phyloP scores from a whole-genome alignment of 805 yeast genomes.

The Candida lessepsii region DNA sequence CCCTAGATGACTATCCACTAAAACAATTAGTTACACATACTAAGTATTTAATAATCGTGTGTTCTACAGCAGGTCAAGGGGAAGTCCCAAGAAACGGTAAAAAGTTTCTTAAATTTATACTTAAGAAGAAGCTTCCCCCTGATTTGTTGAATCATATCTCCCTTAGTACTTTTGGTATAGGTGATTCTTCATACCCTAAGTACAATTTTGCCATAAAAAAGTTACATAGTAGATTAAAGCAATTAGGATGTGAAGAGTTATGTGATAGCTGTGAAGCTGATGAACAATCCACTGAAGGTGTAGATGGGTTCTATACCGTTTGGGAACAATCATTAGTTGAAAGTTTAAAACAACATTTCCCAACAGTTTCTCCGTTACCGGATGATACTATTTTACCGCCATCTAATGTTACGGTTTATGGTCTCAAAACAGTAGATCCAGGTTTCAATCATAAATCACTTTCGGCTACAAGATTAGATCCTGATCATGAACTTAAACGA shows the following conservation, averaged over 20 bases:
- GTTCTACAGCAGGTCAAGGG: slow-evolving; percentile 96
- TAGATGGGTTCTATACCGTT: slow-evolving; percentile 73
- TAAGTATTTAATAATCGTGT: slow-evolving; percentile 51
- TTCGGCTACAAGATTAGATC: slow-evolving; percentile 13
- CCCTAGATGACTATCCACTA: slow-evolving; percentile 62
- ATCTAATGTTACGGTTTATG: no score
- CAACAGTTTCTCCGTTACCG: slow-evolving; percentile 22
- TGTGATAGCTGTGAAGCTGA: slow-evolving; percentile 84
- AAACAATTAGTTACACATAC: slow-evolving; percentile 50
- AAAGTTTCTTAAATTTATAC: slow-evolving; percentile 71
- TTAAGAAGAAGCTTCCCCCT: slow-evolving; percentile 59
- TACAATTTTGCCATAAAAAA: slow-evolving; percentile 88
- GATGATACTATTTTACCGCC: slow-evolving; percentile 29
- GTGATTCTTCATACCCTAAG: slow-evolving; percentile 88
- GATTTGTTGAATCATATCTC: slow-evolving; percentile 60
- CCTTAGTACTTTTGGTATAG: slow-evolving; percentile 82
- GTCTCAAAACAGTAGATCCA: background rate
- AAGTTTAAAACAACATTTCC: slow-evolving; percentile 21
- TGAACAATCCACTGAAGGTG: slow-evolving; percentile 75
- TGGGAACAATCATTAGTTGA: slow-evolving; percentile 59
- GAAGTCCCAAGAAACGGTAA: slow-evolving; percentile 78
- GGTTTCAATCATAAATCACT: background rate
- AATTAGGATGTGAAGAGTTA: slow-evolving; percentile 77
- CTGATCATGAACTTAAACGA: background rate
- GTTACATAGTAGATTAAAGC: slow-evolving; percentile 71